These are phyloP conservation scores for Aspergillus terreus DNA, from an alignment of 2,329 filamentous ascomycete genomes.

Conservation along the genomic window DNA sequence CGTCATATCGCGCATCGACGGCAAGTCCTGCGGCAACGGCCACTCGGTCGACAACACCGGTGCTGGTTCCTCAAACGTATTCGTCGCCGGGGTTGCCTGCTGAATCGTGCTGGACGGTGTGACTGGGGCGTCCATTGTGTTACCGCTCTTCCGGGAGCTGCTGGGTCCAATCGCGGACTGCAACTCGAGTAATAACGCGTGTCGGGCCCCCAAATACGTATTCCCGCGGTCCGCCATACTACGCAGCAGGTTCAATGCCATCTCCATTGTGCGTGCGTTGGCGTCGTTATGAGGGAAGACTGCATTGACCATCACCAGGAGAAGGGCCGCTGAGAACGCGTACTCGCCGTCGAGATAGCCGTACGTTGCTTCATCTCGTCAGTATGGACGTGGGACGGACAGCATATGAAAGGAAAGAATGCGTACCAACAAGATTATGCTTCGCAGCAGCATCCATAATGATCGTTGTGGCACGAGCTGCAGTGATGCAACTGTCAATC, in stretches of 20 bases:
- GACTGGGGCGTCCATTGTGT: constrained; percentile 4
- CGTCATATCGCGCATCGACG: constrained; percentile 28
- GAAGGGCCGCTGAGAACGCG: constrained; percentile 52
- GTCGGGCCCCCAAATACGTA: constrained; percentile 44
- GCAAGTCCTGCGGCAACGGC: constrained; percentile 17
- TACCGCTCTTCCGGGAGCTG: constrained; percentile 4
- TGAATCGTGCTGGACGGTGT: constrained; percentile 14
- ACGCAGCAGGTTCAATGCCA: constrained; percentile 45
- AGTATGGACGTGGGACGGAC: background rate
- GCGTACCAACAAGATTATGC: constrained; percentile 49
- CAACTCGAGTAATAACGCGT: constrained; percentile 37
- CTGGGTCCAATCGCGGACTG: constrained; percentile 26
- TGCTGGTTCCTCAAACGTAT: background rate
- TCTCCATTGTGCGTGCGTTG: constrained; percentile 46
- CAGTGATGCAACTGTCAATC: constrained; percentile 52
- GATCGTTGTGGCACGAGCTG: constrained; percentile 47
- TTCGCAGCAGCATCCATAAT: constrained; percentile 50
- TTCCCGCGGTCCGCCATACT: constrained; percentile 54
- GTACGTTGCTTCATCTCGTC: constrained; percentile 44
- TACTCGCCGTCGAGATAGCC: constrained; percentile 58
- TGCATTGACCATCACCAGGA: constrained; percentile 54
- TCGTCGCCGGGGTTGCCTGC: constrained; percentile 7
- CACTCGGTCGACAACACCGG: constrained; percentile 12
- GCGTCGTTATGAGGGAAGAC: constrained; percentile 47
- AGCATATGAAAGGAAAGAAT: background rate